phyloP scores from a whole-genome alignment of 805 yeast species.

The Clavispora vitiphila region DNA sequence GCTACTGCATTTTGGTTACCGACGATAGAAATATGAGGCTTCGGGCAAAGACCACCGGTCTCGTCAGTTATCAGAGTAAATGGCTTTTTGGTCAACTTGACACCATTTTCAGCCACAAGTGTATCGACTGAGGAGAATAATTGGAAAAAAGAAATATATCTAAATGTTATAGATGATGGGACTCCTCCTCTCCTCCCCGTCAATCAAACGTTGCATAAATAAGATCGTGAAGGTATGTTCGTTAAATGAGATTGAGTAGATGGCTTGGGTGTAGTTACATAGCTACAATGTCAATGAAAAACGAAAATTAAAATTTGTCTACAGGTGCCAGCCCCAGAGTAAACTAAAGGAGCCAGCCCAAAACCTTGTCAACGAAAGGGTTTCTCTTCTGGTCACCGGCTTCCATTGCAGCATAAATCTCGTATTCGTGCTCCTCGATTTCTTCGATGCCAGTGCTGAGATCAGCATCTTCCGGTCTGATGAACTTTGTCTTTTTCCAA shows the following conservation, averaged over 20 bases:
- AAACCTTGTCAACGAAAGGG: conserved; percentile 3
- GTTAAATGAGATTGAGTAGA: too few relatives aligned
- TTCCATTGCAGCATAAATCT: conserved; percentile 31
- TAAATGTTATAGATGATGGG: neutral
- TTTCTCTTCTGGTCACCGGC: conserved; percentile 17
- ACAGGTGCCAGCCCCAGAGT: too few relatives aligned
- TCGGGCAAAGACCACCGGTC: conserved; percentile 55
- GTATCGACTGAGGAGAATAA: conserved; percentile 34
- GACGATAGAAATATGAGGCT: conserved; percentile 72
- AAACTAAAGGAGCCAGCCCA: conserved; percentile 14
- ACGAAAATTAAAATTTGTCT: too few relatives aligned
- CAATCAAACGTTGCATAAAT: neutral
- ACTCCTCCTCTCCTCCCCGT: too few relatives aligned
- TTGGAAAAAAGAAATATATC: neutral
- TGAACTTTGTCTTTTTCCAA: conserved; percentile 29
- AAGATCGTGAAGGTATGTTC: neutral
- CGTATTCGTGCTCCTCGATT: conserved; percentile 46
- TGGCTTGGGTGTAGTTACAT: neutral
- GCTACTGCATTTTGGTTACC: conserved; percentile 60
- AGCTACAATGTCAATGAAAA: too few relatives aligned
- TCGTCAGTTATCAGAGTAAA: conserved; percentile 50
- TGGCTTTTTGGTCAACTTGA: conserved; percentile 57
- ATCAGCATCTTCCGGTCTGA: conserved; percentile 44
- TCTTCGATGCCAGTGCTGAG: conserved; percentile 41
- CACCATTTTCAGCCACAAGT: conserved; percentile 40